Evolutionary conservation across 1,284 basidiomycete genomes (phyloP).

Genomic region (Heterobasidion irregulare): DNA sequence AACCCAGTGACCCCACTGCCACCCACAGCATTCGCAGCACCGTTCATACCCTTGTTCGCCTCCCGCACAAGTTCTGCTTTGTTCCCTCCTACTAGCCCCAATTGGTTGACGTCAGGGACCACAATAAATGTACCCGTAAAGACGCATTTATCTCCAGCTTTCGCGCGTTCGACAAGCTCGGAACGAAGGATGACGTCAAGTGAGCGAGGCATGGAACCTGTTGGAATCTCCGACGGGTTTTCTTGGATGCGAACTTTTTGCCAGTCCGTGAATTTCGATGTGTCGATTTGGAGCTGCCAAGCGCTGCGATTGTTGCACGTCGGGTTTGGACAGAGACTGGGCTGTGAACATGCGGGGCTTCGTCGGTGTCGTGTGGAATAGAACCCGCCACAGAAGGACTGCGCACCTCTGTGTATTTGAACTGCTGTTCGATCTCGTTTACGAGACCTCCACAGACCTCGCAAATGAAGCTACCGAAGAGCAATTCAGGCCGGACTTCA

Average conservation of each 20-base stretch:
- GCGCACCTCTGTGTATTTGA: conserved; percentile 95
- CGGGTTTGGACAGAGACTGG: conserved; percentile 88
- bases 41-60: conserved; percentile 53
- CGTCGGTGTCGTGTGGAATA: neutral
- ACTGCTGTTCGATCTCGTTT: conserved; percentile 98
- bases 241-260: conserved; percentile 99
- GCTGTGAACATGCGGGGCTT: conserved; percentile 36
- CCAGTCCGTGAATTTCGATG: conserved; percentile 98
- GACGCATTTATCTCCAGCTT: conserved; percentile 97
- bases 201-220: conserved; percentile 95
- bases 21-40: conserved; percentile 62
- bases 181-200: conserved; percentile 94
- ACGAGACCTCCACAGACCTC: conserved; percentile 82
- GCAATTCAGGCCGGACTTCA: conserved; percentile 93
- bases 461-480: conserved; percentile 92
- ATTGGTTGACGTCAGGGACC: conserved; percentile 95
- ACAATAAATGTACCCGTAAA: conserved; percentile 99
- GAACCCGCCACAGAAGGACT: neutral
- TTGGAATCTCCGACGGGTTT: conserved; percentile 98
- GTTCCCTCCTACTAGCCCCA: conserved; percentile 93
- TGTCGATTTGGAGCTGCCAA: conserved; percentile 96
- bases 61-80: conserved; percentile 88
- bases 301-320: conserved; percentile 85
- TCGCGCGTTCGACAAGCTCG: conserved; percentile 95
- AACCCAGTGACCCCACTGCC: conserved; percentile 89